These are phyloP conservation scores for Colletotrichum sublineola DNA, from an alignment of 2,329 filamentous ascomycete species.

Conservation along the genomic window DNA sequence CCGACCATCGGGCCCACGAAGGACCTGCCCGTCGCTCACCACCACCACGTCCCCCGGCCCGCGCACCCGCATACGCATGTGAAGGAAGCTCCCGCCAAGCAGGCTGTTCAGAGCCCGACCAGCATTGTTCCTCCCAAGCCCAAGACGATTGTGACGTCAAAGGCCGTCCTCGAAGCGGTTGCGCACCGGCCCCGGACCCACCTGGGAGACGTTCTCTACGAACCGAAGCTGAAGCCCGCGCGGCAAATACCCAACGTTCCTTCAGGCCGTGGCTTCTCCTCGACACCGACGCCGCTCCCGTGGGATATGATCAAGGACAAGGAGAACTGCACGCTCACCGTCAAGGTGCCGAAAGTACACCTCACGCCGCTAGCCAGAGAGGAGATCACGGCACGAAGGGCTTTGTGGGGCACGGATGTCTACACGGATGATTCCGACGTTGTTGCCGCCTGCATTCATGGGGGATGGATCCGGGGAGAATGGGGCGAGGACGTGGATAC, in stretches of 20 bases:
- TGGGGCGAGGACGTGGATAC: slow-evolving; percentile 85
- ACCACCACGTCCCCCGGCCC: slow-evolving; percentile 59
- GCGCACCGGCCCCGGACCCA: slow-evolving; percentile 80
- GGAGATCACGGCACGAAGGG: slow-evolving; percentile 84
- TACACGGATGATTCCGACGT: slow-evolving; percentile 98
- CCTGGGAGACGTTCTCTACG: slow-evolving; percentile 87
- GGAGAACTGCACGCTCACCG: slow-evolving; percentile 90
- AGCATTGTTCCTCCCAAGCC: slow-evolving; percentile 69
- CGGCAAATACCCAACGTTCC: slow-evolving; percentile 59
- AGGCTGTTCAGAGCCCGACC: slow-evolving; percentile 53
- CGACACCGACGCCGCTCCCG: slow-evolving; percentile 79
- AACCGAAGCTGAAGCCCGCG: slow-evolving; percentile 71
- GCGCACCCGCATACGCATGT: slow-evolving; percentile 44
- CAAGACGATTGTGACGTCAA: slow-evolving; percentile 75
- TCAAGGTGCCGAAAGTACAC: slow-evolving; percentile 87
- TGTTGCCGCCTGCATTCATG: slow-evolving; percentile 91
- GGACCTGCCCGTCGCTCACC: slow-evolving; percentile 57
- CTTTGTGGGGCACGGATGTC: slow-evolving; percentile 92
- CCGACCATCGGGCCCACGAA: slow-evolving; percentile 55
- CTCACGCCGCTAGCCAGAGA: slow-evolving; percentile 78
- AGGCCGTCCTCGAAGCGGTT: slow-evolving; percentile 79
- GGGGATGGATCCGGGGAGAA: slow-evolving; percentile 90
- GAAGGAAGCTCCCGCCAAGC: slow-evolving; percentile 45
- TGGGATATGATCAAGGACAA: slow-evolving; percentile 78
- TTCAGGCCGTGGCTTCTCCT: slow-evolving; percentile 60